phyloP scores from a whole-genome alignment of 768 basidiomycete genomes.

The Boletus rubescentipes region DNA sequence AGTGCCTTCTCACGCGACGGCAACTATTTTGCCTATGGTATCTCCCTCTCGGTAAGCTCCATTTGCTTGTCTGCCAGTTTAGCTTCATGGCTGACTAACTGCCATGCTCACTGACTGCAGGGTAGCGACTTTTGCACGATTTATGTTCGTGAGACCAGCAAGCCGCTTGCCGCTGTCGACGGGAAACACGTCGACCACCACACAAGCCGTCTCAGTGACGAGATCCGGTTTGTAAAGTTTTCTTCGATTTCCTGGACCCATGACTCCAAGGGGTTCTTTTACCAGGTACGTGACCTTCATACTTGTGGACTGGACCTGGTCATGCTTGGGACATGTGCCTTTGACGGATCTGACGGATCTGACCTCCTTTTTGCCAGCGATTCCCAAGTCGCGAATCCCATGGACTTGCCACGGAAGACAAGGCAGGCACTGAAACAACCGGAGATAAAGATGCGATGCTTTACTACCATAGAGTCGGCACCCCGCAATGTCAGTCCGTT shows the following conservation, averaged over 20 bases:
- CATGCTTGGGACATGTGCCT: background rate
- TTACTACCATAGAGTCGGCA: conserved; percentile 74
- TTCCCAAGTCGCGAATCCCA: conserved; percentile 54
- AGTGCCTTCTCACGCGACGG: conserved; percentile 65
- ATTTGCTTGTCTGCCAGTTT: background rate
- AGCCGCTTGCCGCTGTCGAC: conserved; percentile 49
- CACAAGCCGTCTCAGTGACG: conserved; percentile 57
- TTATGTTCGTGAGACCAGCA: conserved; percentile 62
- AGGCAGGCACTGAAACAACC: conserved; percentile 56
- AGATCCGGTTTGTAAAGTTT: conserved; percentile 76
- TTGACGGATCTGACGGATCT: conserved; percentile 1
- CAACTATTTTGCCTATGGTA: conserved; percentile 73
- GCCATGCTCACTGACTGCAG: conserved; percentile 33
- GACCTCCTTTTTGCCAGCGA: conserved; percentile 36
- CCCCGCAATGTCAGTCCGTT: conserved; percentile 55
- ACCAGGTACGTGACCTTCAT: conserved; percentile 47
- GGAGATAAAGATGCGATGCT: conserved; percentile 70
- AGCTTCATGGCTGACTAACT: conserved; percentile 1
- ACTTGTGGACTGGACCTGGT: background rate
- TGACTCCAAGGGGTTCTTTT: conserved; percentile 83
- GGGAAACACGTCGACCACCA: conserved; percentile 43
- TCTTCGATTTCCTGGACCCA: conserved; percentile 70
- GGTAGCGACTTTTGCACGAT: conserved; percentile 73
- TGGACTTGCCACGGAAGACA: conserved; percentile 46
- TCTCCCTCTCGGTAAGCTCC: conserved; percentile 62